These are phyloP conservation scores for Cardamine chenopodiifolia DNA, from an alignment of 345 rosid species.

Conservation along the genomic window DNA sequence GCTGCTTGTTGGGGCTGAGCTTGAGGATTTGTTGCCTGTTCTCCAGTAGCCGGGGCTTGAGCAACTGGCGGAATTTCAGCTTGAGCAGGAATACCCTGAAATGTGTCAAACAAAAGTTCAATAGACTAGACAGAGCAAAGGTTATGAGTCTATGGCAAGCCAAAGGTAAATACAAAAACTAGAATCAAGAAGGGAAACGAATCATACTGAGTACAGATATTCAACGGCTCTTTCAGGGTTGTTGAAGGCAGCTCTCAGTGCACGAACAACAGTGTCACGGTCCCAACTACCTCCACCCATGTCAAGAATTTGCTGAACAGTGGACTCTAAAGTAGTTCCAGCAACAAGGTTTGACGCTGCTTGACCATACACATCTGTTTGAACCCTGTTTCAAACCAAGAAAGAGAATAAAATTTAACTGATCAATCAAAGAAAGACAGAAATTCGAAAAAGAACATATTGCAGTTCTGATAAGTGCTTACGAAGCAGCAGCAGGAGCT, in stretches of 20 bases:
- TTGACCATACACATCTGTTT: constrained; percentile 68
- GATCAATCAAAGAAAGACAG: not conserved
- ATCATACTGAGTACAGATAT: constrained; percentile 84
- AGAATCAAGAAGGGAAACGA: not conserved
- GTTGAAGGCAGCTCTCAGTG: constrained; percentile 92
- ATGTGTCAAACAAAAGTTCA: not conserved
- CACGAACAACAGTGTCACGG: constrained; percentile 81
- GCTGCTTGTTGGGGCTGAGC: constrained; percentile 42
- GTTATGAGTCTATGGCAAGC: not conserved
- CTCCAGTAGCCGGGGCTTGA: constrained; percentile 39
- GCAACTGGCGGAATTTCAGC: constrained; percentile 43
- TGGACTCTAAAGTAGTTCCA: constrained; percentile 73
- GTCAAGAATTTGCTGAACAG: constrained; percentile 90
- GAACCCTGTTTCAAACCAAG: constrained; percentile 53
- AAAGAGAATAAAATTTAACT: not conserved
- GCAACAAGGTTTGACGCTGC: constrained; percentile 97
- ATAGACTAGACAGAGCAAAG: not conserved
- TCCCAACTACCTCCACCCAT: constrained; percentile 99
- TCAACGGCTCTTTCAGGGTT: constrained; percentile 98
- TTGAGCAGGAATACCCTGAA: constrained; percentile 46
- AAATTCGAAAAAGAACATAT: not conserved
- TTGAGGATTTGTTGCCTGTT: constrained; percentile 41
- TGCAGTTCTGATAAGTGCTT: constrained; percentile 46
- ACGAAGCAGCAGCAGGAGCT: constrained; percentile 41
- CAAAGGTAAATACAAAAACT: not conserved